A percentile compares a stretch with the other conserved stretches of the same genome.
phyloP scores from a whole-genome alignment of 2,329 filamentous ascomycete species.

The Cladosporium sp. region DNA sequence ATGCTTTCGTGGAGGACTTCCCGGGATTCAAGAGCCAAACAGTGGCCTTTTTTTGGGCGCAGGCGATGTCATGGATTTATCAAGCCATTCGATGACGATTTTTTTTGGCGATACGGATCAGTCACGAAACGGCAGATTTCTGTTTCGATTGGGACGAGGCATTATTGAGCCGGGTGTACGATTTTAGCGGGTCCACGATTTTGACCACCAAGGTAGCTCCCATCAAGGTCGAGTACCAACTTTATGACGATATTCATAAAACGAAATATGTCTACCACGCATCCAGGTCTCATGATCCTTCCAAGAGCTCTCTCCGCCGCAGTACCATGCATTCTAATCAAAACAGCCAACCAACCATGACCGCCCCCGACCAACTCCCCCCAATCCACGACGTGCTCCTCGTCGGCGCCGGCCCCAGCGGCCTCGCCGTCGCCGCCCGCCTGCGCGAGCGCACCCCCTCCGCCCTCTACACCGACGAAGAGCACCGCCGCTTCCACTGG shows the following conservation, averaged over 20 bases:
- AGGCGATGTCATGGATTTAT: background rate
- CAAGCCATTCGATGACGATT: background rate
- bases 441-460: conserved; percentile 67
- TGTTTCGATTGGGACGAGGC: too few species aligned
- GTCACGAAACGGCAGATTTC: background rate
- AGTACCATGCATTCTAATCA: background rate
- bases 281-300: background rate
- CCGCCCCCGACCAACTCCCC: conserved; percentile 9
- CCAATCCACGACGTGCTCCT: conserved; percentile 60
- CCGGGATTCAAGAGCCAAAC: background rate
- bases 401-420: conserved; percentile 68
- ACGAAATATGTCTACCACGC: background rate
- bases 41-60: background rate
- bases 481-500: conserved; percentile 76
- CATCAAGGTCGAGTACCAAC: conserved; percentile 9
- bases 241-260: conserved; percentile 1
- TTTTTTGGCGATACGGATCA: conserved; percentile 1
- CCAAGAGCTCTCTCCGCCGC: background rate
- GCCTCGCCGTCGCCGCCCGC: conserved; percentile 66
- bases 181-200: conserved; percentile 5
- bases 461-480: conserved; percentile 75
- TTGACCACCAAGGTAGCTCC: conserved; percentile 12
- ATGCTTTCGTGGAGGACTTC: too few species aligned
- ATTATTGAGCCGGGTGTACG: background rate
- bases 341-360: background rate